A percentile compares a stretch with the other conserved stretches of the same genome.
phyloP scores from a whole-genome alignment of 805 yeast species.

The Blastobotrys muscicola region DNA sequence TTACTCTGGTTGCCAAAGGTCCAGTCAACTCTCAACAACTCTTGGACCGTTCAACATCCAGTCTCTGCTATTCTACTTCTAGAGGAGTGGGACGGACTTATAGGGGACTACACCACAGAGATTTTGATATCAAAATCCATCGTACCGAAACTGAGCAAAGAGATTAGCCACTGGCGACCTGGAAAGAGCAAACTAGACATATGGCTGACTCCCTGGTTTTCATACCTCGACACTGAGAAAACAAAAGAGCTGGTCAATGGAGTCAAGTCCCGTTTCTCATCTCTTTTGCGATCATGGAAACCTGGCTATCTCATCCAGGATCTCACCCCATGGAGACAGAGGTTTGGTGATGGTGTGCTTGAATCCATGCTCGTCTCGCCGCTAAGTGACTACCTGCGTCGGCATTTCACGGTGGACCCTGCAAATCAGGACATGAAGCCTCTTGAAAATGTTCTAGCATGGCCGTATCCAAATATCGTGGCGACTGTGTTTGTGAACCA shows the following conservation, averaged over 20 bases:
- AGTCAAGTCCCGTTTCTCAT: constrained; percentile 20
- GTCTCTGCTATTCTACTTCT: constrained; percentile 32
- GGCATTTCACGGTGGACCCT: constrained; percentile 22
- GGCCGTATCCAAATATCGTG: constrained; percentile 21
- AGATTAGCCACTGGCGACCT: constrained; percentile 32
- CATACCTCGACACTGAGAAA: constrained; percentile 18
- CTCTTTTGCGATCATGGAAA: constrained; percentile 10
- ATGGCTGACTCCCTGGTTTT: constrained; percentile 35
- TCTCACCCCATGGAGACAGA: constrained; percentile 10
- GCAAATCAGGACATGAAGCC: constrained; percentile 17
- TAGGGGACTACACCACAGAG: constrained; percentile 26
- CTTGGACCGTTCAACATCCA: constrained; percentile 35
- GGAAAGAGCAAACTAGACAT: constrained; percentile 10
- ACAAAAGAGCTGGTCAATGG: constrained; percentile 15
- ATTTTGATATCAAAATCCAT: constrained; percentile 27
- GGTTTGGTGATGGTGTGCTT: constrained; percentile 10
- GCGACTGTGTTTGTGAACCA: constrained; percentile 25
- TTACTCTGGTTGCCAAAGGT: constrained; percentile 31
- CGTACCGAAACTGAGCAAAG: constrained; percentile 30
- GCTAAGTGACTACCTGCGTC: constrained; percentile 11
- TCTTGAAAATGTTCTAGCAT: constrained; percentile 17
- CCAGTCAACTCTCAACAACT: constrained; percentile 18
- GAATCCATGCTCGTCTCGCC: constrained; percentile 13
- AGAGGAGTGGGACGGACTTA: constrained; percentile 33
- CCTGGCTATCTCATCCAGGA: constrained; percentile 9